Conservation (phyloP, 306 rosid genomes). For the Quillaja saponaria region DNA sequence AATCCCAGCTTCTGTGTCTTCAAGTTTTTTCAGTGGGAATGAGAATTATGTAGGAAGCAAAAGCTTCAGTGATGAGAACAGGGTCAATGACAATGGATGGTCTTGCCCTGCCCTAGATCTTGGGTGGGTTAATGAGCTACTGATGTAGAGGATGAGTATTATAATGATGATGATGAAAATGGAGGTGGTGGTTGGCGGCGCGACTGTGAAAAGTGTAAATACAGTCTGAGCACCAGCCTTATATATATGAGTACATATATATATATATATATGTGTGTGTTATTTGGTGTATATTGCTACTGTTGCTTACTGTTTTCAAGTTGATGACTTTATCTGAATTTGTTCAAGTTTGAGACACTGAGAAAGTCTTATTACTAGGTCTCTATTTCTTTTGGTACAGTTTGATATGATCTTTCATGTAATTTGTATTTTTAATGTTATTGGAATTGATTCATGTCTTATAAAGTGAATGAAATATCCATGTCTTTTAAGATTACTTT, state of each 20-base stretch:
- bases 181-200: not conserved
- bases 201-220: slow-evolving; percentile 48
- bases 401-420: slow-evolving; percentile 22
- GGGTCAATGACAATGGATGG: slow-evolving; percentile 33
- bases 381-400: slow-evolving; percentile 15
- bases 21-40: slow-evolving; percentile 21
- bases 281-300: slow-evolving; percentile 38
- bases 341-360: slow-evolving; percentile 13
- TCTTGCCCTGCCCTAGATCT: slow-evolving; percentile 61
- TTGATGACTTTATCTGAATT: slow-evolving; percentile 32
- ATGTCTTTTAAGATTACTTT: not conserved
- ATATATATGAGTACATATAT: slow-evolving; percentile 18
- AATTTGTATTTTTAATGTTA: slow-evolving; percentile 17
- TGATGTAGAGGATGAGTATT: slow-evolving; percentile 49
- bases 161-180: slow-evolving; percentile 18
- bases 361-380: not conserved
- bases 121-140: slow-evolving; percentile 88
- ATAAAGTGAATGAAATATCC: not conserved
- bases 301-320: slow-evolving; percentile 25
- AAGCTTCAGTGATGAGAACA: slow-evolving; percentile 8
- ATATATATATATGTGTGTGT: slow-evolving; percentile 18
- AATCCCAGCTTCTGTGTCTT: slow-evolving; percentile 29
- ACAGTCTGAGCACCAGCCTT: slow-evolving; percentile 34
- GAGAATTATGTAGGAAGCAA: slow-evolving; percentile 3
- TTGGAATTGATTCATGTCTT: slow-evolving; percentile 16